Conservation (phyloP, 805 yeast species). For the Ogataea nitratoaversa region DNA sequence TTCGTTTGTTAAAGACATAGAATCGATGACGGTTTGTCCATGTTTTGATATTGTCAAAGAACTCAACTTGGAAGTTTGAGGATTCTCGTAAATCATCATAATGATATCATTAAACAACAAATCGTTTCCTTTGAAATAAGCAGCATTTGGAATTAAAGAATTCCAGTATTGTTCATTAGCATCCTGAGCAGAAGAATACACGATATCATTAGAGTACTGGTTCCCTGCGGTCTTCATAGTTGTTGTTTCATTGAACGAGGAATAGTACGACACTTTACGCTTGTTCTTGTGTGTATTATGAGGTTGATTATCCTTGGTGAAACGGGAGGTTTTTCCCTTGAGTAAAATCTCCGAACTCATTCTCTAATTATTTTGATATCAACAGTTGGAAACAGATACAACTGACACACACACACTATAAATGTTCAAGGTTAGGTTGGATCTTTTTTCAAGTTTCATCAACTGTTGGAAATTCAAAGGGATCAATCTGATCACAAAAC, state of each 20-base stretch:
- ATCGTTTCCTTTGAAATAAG: constrained; percentile 51
- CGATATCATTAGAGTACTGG: constrained; percentile 15
- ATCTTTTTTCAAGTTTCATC: no score
- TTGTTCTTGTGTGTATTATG: not conserved
- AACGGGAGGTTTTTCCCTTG: not conserved
- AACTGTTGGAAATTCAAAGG: no score
- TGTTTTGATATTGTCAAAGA: constrained; percentile 56
- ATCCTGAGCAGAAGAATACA: constrained; percentile 10
- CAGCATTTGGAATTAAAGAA: constrained; percentile 42
- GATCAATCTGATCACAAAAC: no score
- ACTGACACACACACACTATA: no score
- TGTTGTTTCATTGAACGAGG: constrained; percentile 16
- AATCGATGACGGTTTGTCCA: constrained; percentile 59
- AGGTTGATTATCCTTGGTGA: not conserved
- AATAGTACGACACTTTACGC: constrained; percentile 16
- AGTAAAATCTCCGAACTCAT: not conserved
- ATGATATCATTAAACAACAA: constrained; percentile 41
- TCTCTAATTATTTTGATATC: not conserved
- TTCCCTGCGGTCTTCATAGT: constrained; percentile 18
- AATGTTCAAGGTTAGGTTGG: no score
- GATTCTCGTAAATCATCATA: constrained; percentile 48
- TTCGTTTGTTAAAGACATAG: constrained; percentile 50
- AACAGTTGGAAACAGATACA: no score
- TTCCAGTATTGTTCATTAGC: constrained; percentile 35
- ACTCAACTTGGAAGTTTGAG: constrained; percentile 41